These are phyloP conservation scores for Kondoa malvinella DNA, from an alignment of 768 basidiomycete genomes.

Conservation along the genomic window DNA sequence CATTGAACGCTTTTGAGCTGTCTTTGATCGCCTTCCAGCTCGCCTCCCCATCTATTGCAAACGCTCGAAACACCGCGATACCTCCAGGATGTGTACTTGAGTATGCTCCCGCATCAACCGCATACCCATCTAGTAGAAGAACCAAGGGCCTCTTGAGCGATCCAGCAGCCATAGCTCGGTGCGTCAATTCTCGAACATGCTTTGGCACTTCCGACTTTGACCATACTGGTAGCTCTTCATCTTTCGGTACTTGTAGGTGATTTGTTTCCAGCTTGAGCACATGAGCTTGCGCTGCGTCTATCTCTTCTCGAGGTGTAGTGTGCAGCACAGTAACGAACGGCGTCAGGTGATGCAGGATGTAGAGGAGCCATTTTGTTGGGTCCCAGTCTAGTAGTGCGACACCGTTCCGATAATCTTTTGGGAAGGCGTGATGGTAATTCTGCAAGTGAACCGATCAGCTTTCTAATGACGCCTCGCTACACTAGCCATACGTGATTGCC, in stretches of 20 bases:
- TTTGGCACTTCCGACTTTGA: neutral
- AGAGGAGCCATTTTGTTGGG: constrained; percentile 63
- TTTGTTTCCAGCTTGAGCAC: neutral
- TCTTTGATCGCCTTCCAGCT: neutral
- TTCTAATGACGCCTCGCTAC: neutral
- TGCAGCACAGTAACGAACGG: constrained; percentile 4
- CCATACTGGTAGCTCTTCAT: neutral
- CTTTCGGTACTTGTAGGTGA: neutral
- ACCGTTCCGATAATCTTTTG: constrained; percentile 58
- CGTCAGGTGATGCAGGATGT: constrained; percentile 34
- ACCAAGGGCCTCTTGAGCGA: neutral
- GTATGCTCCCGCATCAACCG: constrained; percentile 6
- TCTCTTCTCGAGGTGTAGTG: constrained; percentile 8
- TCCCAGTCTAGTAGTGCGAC: constrained; percentile 52
- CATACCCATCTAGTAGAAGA: constrained; percentile 6
- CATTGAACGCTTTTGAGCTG: neutral
- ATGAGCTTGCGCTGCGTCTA: constrained; percentile 12
- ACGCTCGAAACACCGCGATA: constrained; percentile 6
- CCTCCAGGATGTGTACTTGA: constrained; percentile 6
- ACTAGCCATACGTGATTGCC: constrained; percentile 53
- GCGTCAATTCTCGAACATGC: neutral
- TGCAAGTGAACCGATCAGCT: neutral
- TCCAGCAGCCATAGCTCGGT: neutral
- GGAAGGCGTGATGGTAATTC: constrained; percentile 50
- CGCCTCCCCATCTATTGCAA: neutral